Base-by-base conservation (phyloP, 2,329 filamentous ascomycete species). In the Pestalotiopsis sp. region DNA sequence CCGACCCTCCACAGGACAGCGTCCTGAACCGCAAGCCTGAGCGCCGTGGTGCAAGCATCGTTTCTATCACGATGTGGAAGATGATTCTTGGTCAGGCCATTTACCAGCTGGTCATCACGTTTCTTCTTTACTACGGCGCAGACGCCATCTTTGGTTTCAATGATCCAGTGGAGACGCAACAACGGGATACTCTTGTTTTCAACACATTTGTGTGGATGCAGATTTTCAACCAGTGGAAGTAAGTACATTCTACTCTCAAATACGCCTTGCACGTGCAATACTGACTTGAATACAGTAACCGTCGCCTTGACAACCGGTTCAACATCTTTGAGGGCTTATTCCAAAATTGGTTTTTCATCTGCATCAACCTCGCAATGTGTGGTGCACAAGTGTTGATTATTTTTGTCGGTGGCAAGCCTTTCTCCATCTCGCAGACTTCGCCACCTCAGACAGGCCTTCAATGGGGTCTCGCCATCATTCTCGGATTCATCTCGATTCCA, bases 141-240 rank as follows among this genome's bases (percentile, higher is more conserved):
- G 81, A 80, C 69, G 82, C 76, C 41, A 84, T 93, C n/a, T 83
- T 83, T 9, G 89, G 91, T 73, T 78, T 86, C 14, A 77, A 76
- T 76, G 56, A 82, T 82, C 38, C 74, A 3, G 73, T 75, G 36
- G 80, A 77, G 9, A 57, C 61, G n/a, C 67, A 69, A 1, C 85
- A 92, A 74, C 85, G 97, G 69, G 85, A 90, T 68, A 97, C 94
- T 2, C 86, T 98, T 62, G 93, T 98, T 7, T 98, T 98, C 87
- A 98, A 98, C 84, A 96, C 94, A 0, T 98, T 98, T 78, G 95
- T 98, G 66, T 98, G 95, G 95, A 98, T 98, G 95, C 95, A 98
- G 76, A 97, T 98, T 75, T 98, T 98, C 85, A 98, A 98, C 81
- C 92, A 97, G 78, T 93, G 97, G 88, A 98, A 98, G 89, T 91